Conservation (phyloP, 176 grass and related monocot species). For the Bonia amplexicaulis region DNA sequence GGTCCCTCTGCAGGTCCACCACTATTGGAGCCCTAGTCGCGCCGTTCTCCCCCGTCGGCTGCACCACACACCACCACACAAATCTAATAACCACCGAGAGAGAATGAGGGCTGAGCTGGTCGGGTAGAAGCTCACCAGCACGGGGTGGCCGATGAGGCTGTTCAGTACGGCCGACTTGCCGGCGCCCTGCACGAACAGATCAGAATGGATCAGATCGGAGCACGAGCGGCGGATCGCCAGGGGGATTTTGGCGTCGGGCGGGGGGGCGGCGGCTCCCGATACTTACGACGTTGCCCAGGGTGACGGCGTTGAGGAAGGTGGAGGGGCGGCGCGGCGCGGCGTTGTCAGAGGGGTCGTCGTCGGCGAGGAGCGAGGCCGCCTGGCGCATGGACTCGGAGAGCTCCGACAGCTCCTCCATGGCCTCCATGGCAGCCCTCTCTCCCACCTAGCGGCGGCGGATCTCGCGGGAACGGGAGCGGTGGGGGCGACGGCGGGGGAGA, state of each 20-base stretch:
- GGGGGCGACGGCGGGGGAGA: constrained; percentile 20
- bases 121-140: constrained; percentile 50
- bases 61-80: constrained; percentile 7
- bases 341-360: constrained; percentile 75
- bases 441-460: not conserved
- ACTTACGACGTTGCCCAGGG: constrained; percentile 92
- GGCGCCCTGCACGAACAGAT: constrained; percentile 51
- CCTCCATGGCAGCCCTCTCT: constrained; percentile 51
- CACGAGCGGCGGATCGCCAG: constrained; percentile 17
- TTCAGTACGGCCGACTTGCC: constrained; percentile 92
- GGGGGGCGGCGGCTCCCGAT: not conserved
- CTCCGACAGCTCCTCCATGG: constrained; percentile 75
- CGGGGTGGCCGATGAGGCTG: constrained; percentile 88
- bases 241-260: not conserved
- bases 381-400: constrained; percentile 82
- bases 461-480: not conserved
- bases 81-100: not conserved
- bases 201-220: constrained; percentile 35
- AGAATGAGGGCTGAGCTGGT: not conserved
- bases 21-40: constrained; percentile 83
- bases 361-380: constrained; percentile 88
- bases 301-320: constrained; percentile 89
- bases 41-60: constrained; percentile 97
- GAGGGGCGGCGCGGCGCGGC: constrained; percentile 48
- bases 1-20: constrained; percentile 77